These are phyloP conservation scores for Decorospora gaudefroyi DNA, from an alignment of 2,329 filamentous ascomycete species.

Conservation along the genomic window DNA sequence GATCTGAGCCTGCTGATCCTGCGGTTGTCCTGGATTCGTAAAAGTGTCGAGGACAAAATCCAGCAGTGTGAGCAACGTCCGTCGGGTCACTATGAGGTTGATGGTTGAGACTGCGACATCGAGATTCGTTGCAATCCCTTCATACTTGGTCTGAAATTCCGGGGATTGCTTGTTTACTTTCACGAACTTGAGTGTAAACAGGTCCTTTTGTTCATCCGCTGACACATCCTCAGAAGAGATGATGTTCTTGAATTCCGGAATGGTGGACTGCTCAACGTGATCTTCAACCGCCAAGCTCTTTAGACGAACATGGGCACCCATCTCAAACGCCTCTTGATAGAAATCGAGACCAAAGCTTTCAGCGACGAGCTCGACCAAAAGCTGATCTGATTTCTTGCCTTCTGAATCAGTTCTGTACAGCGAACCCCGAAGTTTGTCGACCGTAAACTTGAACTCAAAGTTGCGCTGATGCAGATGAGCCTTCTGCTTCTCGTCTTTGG, in stretches of 20 bases:
- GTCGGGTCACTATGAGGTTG: conserved; percentile 91
- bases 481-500: conserved; percentile 52
- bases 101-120: conserved; percentile 92
- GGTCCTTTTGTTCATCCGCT: conserved; percentile 72
- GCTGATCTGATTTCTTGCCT: conserved; percentile 71
- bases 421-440: conserved; percentile 91
- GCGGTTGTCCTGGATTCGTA: conserved; percentile 63
- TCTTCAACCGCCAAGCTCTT: conserved; percentile 89
- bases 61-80: conserved; percentile 85
- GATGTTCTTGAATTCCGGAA: conserved; percentile 93
- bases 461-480: conserved; percentile 79
- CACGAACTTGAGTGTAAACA: conserved; percentile 87
- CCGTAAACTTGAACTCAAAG: conserved; percentile 96
- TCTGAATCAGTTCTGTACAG: conserved; percentile 85
- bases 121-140: conserved; percentile 91
- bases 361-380: conserved; percentile 89
- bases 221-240: conserved; percentile 83
- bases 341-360: conserved; percentile 87
- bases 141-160: conserved; percentile 88
- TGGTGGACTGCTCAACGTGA: conserved; percentile 83
- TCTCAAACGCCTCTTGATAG: conserved; percentile 86
- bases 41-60: conserved; percentile 96
- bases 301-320: conserved; percentile 88
- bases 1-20: conserved; percentile 43
- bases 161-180: conserved; percentile 89